Conservation (phyloP, 1,284 basidiomycete genomes). For the Blastosporella zonata region DNA sequence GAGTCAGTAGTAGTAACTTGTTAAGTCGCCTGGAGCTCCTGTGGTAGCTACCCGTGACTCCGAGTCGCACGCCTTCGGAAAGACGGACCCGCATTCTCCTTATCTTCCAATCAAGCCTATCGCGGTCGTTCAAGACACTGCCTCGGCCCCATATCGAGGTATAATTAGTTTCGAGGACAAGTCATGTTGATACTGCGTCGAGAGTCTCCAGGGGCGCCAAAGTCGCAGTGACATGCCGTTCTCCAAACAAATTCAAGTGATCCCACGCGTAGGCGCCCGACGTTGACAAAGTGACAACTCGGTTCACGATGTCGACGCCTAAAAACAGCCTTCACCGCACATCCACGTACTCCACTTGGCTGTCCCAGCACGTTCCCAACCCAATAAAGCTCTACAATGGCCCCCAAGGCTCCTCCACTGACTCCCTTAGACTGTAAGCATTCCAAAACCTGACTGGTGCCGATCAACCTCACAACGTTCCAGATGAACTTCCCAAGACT, state of each 20-base stretch:
- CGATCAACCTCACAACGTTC: not conserved
- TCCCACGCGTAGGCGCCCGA: not conserved
- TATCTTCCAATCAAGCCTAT: no score
- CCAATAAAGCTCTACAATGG: constrained; percentile 5
- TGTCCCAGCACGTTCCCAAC: not conserved
- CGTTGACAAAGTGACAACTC: not conserved
- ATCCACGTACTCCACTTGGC: not conserved
- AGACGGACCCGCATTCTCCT: not conserved
- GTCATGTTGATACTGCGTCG: not conserved
- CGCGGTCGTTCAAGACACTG: no score
- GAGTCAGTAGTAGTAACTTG: not conserved
- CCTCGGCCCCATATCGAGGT: no score
- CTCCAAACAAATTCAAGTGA: not conserved
- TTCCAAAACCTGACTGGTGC: not conserved
- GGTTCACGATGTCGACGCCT: not conserved
- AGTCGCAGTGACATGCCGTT: not conserved
- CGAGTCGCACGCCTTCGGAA: not conserved
- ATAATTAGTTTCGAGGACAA: not conserved
- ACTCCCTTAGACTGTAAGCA: constrained; percentile 17
- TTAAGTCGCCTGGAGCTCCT: not conserved
- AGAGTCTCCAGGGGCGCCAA: not conserved
- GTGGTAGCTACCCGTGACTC: not conserved
- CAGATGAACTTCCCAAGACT: constrained; percentile 21
- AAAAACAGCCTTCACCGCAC: not conserved
- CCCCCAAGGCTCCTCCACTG: constrained; percentile 7